Conservation (phyloP, 2,329 filamentous ascomycete species). For the Colletotrichum destructivum region DNA sequence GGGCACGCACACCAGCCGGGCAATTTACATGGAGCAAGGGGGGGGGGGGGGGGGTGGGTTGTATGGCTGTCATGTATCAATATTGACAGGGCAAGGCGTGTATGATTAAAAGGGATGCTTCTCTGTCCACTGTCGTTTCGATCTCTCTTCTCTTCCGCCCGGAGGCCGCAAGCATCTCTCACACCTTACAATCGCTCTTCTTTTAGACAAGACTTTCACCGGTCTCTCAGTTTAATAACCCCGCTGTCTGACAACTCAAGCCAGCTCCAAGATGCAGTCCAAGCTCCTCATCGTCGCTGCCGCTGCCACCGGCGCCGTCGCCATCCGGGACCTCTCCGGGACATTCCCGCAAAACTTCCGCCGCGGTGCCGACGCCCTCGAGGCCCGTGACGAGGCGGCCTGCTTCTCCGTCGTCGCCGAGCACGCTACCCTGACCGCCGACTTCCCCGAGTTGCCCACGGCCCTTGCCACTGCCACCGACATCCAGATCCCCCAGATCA, state of each 20-base stretch:
- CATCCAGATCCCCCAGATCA: conserved; percentile 38
- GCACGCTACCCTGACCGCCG: conserved; percentile 39
- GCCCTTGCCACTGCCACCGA: conserved; percentile 45
- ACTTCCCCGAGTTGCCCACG: conserved; percentile 44
- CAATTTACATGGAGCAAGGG: background rate
- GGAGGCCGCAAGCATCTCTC: background rate
- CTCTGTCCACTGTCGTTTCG: background rate
- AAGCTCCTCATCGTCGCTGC: conserved; percentile 31
- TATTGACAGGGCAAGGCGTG: background rate
- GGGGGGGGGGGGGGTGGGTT: too few species aligned
- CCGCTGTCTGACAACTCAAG: background rate
- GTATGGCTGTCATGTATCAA: too few species aligned
- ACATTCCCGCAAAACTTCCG: conserved; percentile 16
- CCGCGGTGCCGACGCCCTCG: conserved; percentile 21
- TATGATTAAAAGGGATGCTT: background rate
- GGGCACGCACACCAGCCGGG: background rate
- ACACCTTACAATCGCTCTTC: background rate
- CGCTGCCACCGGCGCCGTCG: conserved; percentile 23
- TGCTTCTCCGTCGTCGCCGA: conserved; percentile 38
- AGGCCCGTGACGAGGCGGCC: conserved; percentile 24
- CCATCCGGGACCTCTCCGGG: conserved; percentile 32
- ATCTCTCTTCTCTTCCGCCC: background rate
- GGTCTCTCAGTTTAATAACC: background rate
- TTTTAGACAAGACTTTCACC: background rate
- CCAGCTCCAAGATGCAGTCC: conserved; percentile 31